Conservation (phyloP, 108 stramenopile genomes). For the Skeletonema tropicum region DNA sequence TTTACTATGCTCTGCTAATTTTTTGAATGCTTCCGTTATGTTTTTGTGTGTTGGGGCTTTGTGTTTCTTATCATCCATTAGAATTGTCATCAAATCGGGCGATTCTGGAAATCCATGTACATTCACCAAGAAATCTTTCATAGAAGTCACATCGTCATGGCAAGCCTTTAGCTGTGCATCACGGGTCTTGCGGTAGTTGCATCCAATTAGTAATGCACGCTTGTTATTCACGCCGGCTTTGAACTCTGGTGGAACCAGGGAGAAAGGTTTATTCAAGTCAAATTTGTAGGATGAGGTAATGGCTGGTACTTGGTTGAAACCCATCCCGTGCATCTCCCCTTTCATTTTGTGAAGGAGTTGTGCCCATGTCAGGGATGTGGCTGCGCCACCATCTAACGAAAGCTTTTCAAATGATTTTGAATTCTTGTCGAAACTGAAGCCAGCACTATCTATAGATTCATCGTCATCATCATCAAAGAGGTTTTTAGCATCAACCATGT, state of each 20-base stretch:
- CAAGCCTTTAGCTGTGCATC: constrained; percentile 80
- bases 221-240: constrained; percentile 64
- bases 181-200: constrained; percentile 70
- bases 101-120: constrained; percentile 84
- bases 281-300: constrained; percentile 76
- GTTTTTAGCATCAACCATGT: constrained; percentile 39
- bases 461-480: constrained; percentile 84
- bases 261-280: constrained; percentile 72
- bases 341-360: constrained; percentile 85
- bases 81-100: constrained; percentile 71
- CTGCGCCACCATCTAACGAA: constrained; percentile 47
- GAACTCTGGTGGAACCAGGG: constrained; percentile 74
- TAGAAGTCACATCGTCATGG: constrained; percentile 86
- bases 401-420: constrained; percentile 61
- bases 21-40: constrained; percentile 79
- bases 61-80: constrained; percentile 81
- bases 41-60: constrained; percentile 73
- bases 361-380: constrained; percentile 69
- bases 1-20: constrained; percentile 74
- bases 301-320: constrained; percentile 76
- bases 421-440: constrained; percentile 49
- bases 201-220: constrained; percentile 79
- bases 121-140: constrained; percentile 90
- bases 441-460: constrained; percentile 46
- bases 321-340: constrained; percentile 77